Conservation (phyloP, 1,139 yeast species). For the Geotrichum candidum region DNA sequence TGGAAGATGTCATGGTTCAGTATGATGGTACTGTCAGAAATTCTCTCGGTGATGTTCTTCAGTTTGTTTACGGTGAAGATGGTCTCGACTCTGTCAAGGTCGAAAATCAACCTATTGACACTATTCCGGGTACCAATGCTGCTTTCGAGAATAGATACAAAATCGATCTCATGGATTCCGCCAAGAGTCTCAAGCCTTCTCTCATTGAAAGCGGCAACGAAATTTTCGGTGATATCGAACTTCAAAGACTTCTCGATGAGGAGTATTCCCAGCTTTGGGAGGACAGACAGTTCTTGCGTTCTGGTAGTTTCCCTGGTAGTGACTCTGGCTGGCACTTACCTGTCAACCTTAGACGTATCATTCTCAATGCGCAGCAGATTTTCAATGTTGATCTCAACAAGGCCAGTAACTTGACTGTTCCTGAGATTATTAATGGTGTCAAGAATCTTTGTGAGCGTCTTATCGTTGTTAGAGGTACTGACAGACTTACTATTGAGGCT, state of each 20-base stretch:
- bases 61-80: conserved; percentile 97
- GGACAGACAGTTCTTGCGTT: conserved; percentile 78
- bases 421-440: conserved; percentile 74
- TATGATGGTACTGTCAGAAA: conserved; percentile 98
- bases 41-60: conserved; percentile 92
- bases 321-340: conserved; percentile 97
- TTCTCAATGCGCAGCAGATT: conserved; percentile 95
- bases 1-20: conserved; percentile 98
- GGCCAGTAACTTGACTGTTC: conserved; percentile 83
- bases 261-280: conserved; percentile 71
- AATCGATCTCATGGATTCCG: conserved; percentile 76
- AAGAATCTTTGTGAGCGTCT: conserved; percentile 60
- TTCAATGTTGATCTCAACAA: conserved; percentile 88
- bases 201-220: conserved; percentile 85
- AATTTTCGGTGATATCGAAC: conserved; percentile 79
- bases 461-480: conserved; percentile 76
- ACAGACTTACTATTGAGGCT: conserved; percentile 70
- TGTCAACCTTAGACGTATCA: conserved; percentile 90
- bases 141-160: conserved; percentile 80
- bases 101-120: conserved; percentile 93
- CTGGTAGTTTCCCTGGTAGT: conserved; percentile 80
- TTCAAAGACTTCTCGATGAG: conserved; percentile 74
- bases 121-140: conserved; percentile 87
- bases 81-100: conserved; percentile 98
- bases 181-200: conserved; percentile 57